These are phyloP conservation scores for Zangia roseola DNA, from an alignment of 768 basidiomycete species.

Conservation along the genomic window DNA sequence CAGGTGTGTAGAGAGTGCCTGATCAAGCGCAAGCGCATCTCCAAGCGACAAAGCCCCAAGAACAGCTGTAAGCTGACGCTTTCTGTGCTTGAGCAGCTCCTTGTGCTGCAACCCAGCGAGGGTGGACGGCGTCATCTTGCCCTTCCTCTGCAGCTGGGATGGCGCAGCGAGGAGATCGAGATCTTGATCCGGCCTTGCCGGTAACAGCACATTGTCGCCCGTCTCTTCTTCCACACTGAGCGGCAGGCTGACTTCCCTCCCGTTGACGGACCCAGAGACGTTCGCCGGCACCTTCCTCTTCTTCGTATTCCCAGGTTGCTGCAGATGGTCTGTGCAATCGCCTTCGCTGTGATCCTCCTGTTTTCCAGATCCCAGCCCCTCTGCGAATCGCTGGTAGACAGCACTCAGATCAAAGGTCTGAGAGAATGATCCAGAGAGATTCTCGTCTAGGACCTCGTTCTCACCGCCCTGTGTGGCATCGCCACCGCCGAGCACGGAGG, in stretches of 20 bases:
- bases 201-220: constrained; percentile 28
- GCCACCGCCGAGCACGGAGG: constrained; percentile 50
- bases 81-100: constrained; percentile 65
- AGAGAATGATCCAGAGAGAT: constrained; percentile 20
- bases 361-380: constrained; percentile 26
- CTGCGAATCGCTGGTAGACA: constrained; percentile 25
- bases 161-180: constrained; percentile 20
- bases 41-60: constrained; percentile 65
- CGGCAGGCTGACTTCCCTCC: constrained; percentile 42
- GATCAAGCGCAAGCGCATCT: constrained; percentile 74
- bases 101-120: constrained; percentile 74
- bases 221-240: constrained; percentile 45
- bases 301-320: constrained; percentile 82
- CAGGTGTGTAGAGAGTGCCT: constrained; percentile 58
- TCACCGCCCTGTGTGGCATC: constrained; percentile 36
- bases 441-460: constrained; percentile 17
- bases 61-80: constrained; percentile 68
- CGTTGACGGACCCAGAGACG: constrained; percentile 38
- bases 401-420: constrained; percentile 28
- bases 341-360: constrained; percentile 56
- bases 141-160: constrained; percentile 29
- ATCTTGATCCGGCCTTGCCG: constrained; percentile 24
- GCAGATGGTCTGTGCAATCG: constrained; percentile 67
- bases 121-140: constrained; percentile 58
- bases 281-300: constrained; percentile 84